Evolutionary conservation across 352 stramenopile species (phyloP).

Genomic region (Phytophthora fragariaefolia): DNA sequence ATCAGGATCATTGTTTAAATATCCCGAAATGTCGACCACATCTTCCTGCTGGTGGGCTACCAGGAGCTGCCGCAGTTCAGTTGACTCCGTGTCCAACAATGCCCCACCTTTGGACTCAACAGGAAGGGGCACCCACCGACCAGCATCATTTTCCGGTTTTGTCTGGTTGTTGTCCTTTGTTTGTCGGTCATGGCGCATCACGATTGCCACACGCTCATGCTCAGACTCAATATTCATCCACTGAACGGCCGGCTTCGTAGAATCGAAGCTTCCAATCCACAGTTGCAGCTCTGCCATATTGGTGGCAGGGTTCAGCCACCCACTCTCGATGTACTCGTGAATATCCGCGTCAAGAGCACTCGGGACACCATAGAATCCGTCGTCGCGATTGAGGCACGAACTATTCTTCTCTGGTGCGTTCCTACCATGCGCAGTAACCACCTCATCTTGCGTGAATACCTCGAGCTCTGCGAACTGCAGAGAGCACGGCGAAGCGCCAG

Average conservation of each 20-base stretch:
- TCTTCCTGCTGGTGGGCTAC: constrained; percentile 31
- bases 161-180: constrained; percentile 7
- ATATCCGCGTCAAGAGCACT: constrained; percentile 44
- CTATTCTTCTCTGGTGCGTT: background rate
- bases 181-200: constrained; percentile 40
- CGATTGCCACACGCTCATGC: constrained; percentile 24
- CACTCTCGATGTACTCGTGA: constrained; percentile 57
- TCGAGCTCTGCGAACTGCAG: constrained; percentile 78
- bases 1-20: constrained; percentile 52
- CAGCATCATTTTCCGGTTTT: background rate
- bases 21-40: constrained; percentile 36
- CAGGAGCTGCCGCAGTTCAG: constrained; percentile 44
- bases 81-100: constrained; percentile 61
- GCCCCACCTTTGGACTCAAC: constrained; percentile 44
- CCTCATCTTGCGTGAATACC: constrained; percentile 44
- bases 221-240: constrained; percentile 38
- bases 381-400: constrained; percentile 30
- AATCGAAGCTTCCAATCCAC: constrained; percentile 75
- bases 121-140: constrained; percentile 33
- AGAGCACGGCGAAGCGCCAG: constrained; percentile 31
- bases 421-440: background rate
- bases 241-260: constrained; percentile 59
- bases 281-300: constrained; percentile 50
- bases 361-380: constrained; percentile 72
- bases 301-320: constrained; percentile 62